A percentile compares a stretch with the other conserved stretches of the same genome.
phyloP scores from a whole-genome alignment of 495 filamentous ascomycete genomes.

The Podospora pseudocomata region DNA sequence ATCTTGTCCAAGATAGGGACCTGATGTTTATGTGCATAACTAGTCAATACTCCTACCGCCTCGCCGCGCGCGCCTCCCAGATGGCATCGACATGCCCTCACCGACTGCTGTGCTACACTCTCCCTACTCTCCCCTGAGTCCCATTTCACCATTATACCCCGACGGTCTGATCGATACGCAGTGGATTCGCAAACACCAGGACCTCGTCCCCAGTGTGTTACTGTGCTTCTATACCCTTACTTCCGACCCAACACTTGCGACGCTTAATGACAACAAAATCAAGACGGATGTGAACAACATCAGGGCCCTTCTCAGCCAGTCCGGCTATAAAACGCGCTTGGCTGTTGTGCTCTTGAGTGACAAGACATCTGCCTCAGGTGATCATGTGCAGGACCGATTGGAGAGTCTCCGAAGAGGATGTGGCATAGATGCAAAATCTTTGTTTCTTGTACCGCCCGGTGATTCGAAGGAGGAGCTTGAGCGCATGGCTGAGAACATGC shows the following conservation, averaged over 20 bases:
- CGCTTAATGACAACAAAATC: conserved; percentile 75
- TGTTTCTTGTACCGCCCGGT: conserved; percentile 57
- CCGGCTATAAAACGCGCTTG: conserved; percentile 69
- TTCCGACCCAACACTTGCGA: conserved; percentile 65
- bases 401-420: conserved; percentile 71
- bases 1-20: not conserved
- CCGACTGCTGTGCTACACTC: conserved; percentile 66
- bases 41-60: conserved; percentile 51
- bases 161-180: conserved; percentile 77
- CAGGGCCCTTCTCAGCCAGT: conserved; percentile 59
- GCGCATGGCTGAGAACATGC: conserved; percentile 54
- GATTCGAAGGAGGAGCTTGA: conserved; percentile 57
- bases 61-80: conserved; percentile 48
- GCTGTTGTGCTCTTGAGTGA: conserved; percentile 76
- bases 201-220: conserved; percentile 72
- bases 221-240: conserved; percentile 70
- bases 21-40: not conserved
- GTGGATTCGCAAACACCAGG: conserved; percentile 85
- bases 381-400: conserved; percentile 62
- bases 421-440: conserved; percentile 69
- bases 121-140: conserved; percentile 80
- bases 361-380: conserved; percentile 55
- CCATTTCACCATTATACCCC: conserved; percentile 73
- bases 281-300: conserved; percentile 81
- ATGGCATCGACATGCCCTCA: conserved; percentile 44